These are phyloP conservation scores for Aquanectria penicillioides DNA, from an alignment of 2,329 filamentous ascomycete genomes.

Conservation along the genomic window DNA sequence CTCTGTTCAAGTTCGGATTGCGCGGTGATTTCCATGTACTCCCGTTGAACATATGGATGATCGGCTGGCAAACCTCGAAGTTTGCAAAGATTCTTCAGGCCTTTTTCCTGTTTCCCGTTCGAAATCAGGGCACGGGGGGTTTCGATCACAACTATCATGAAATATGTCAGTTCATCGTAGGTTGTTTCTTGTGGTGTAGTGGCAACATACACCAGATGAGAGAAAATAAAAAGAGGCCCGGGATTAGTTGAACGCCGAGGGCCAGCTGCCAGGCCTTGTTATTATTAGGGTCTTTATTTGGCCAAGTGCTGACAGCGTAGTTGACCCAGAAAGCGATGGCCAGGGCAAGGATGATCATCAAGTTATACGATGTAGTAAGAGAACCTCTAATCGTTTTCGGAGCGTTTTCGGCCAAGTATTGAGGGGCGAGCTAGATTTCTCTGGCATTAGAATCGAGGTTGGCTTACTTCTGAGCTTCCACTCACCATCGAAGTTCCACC, in stretches of 20 bases:
- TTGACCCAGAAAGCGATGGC: conserved; percentile 20
- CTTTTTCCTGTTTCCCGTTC: conserved; percentile 47
- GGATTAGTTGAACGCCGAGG: conserved; percentile 29
- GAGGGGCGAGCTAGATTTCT: conserved; percentile 11
- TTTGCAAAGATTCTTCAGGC: conserved; percentile 48
- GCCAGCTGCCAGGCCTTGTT: conserved; percentile 17
- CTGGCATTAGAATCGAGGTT: background rate
- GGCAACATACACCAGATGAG: conserved; percentile 8
- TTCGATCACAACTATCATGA: conserved; percentile 14
- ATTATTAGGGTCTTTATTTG: background rate
- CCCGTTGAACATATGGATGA: conserved; percentile 50
- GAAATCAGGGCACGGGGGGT: conserved; percentile 45
- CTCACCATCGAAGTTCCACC: conserved; percentile 16
- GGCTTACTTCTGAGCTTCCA: background rate
- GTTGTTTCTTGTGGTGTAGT: accelerated
- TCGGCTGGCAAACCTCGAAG: conserved; percentile 50
- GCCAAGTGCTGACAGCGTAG: conserved; percentile 17
- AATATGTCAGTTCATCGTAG: background rate
- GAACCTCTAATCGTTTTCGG: conserved; percentile 19
- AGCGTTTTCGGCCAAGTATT: conserved; percentile 17
- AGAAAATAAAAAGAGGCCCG: conserved; percentile 25
- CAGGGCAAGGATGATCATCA: conserved; percentile 19
- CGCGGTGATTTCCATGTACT: conserved; percentile 42
- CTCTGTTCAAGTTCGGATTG: conserved; percentile 34
- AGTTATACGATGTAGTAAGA: conserved; percentile 11